These are phyloP conservation scores for Chlamydomonas schloesseri DNA, from an alignment of 139 green algal genomes.

Conservation along the genomic window DNA sequence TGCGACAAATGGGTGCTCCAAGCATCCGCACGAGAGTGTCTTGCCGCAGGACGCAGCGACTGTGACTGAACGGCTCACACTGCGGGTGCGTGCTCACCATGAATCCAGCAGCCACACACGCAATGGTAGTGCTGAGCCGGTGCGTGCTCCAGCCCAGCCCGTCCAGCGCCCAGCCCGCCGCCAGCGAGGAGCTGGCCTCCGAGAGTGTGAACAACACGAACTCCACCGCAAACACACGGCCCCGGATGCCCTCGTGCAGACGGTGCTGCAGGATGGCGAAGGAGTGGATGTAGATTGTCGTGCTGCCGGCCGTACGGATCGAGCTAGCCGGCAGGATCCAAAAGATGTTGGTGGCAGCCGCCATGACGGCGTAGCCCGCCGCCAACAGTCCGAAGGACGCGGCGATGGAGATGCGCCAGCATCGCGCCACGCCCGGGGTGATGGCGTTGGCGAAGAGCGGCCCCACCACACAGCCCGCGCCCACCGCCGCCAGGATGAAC, in stretches of 20 bases:
- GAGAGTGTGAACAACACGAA: slow-evolving; percentile 24
- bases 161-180: slow-evolving; percentile 14
- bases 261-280: slow-evolving; percentile 19
- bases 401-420: slow-evolving; percentile 13
- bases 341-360: background rate
- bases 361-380: background rate
- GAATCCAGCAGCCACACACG: background rate
- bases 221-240: slow-evolving; percentile 18
- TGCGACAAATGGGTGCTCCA: too few species aligned
- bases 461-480: slow-evolving; percentile 14
- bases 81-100: too few species aligned
- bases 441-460: slow-evolving; percentile 10
- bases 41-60: too few species aligned
- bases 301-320: background rate
- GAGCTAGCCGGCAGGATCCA: background rate
- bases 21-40: too few species aligned
- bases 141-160: slow-evolving; percentile 14
- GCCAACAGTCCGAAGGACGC: background rate
- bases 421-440: background rate
- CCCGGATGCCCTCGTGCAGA: background rate
- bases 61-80: too few species aligned
- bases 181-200: background rate
- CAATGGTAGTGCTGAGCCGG: background rate
- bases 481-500: slow-evolving; percentile 28
- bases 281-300: background rate